phyloP scores from a whole-genome alignment of 1,284 basidiomycete genomes.

The Vanrija pseudolonga region DNA sequence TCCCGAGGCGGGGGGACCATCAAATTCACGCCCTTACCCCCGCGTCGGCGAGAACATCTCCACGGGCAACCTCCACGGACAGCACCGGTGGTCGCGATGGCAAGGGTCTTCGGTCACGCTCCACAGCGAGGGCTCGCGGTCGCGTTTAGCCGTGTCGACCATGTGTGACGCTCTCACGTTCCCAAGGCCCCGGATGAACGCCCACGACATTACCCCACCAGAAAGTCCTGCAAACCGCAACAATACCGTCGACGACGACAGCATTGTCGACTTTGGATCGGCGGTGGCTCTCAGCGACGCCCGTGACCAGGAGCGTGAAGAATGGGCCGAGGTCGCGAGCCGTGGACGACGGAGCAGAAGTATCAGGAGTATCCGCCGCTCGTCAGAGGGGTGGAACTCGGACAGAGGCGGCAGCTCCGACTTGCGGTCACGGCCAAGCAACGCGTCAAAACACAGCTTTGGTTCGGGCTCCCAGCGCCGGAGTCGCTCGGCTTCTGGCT shows the following conservation, averaged over 20 bases:
- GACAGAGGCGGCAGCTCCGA: not conserved
- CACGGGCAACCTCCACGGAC: not conserved
- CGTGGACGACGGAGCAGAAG: not conserved
- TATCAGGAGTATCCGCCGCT: constrained; percentile 2
- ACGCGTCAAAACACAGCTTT: not conserved
- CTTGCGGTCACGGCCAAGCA: not conserved
- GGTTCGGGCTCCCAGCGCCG: not conserved
- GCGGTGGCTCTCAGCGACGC: constrained; percentile 6
- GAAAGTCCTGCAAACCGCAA: constrained; percentile 20
- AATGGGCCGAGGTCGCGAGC: constrained; percentile 14
- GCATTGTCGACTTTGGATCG: constrained; percentile 1
- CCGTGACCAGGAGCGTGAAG: constrained; percentile 16
- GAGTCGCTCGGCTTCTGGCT: constrained; percentile 8
- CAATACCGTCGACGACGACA: constrained; percentile 4
- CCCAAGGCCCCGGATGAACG: constrained; percentile 34
- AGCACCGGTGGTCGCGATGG: constrained; percentile 7
- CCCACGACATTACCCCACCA: constrained; percentile 40
- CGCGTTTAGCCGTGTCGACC: constrained; percentile 17
- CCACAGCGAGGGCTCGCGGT: constrained; percentile 17
- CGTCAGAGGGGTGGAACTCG: not conserved
- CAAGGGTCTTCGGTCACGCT: constrained; percentile 19
- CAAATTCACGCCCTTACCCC: constrained; percentile 3
- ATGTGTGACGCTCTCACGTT: constrained; percentile 41
- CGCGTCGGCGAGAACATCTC: constrained; percentile 7
- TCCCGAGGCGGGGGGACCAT: not conserved